Base-by-base conservation (phyloP, 1,139 yeast species). In the Nakaseomyces bracarensis region DNA sequence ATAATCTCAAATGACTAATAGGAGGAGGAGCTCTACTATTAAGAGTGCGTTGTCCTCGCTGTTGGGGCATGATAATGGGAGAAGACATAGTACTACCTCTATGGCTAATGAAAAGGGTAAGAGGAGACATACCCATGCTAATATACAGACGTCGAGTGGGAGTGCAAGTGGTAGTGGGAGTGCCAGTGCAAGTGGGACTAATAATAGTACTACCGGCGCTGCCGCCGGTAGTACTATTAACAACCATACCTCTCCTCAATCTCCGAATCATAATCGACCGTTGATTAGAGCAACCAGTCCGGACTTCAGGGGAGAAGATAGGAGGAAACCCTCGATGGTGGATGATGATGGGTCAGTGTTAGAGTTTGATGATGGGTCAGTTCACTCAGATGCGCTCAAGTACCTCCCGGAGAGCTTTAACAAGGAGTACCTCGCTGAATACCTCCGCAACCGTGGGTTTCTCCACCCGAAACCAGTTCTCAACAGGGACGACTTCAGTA, bases 401-500 rank as follows among this genome's bases (percentile, higher is more conserved):
- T 15, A 20, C 16, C 30, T 33, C 6, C 35, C 40, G 16, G 36
- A 38, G 26, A 28, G 43, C 19, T 40, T 46, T 18, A 46, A 47
- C n/a, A 43, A 47, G 30, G 45, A 44, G 20, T 51, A 46, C 29
- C 36, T 57, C 34, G 18, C 41, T 1, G 49, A 55, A 23, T 58
- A 57, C 39, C 43, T 59, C 25, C 39, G 47, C 3, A 52, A 49
- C 22, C 50, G 61, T 38, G 64, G 64, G 18, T 52, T 59, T 22
- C 29, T 57, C n/a, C 37, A 43, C 25, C 51, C 58, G 11, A 52
- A 44, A 31, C 28, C 38, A 2, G 33, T 57, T 7, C 38, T 49
- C 1, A 39, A 45, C 14, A 48, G 46, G 19, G 50, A 48, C 22
- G 38, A 41, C 8, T 36, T 42, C 10, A 49, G 46, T 37, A 44